Evolutionary conservation across 129 eudicot species (phyloP), one percentile per base, ranked within the genome.

Genomic region (Chrysanthemum seticuspe): DNA sequence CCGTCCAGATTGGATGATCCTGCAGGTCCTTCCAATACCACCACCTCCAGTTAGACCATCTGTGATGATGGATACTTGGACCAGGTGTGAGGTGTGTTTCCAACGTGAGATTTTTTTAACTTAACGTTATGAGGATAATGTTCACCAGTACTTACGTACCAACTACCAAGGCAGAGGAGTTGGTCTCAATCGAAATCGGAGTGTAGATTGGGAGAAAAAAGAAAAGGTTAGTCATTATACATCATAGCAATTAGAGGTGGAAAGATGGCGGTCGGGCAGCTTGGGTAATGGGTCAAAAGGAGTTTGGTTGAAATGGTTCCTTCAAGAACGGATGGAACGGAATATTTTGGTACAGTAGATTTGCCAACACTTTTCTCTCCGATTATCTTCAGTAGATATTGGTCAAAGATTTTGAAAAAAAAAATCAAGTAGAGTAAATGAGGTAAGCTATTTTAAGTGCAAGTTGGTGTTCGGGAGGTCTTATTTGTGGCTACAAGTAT

Each of bases 131-230:
- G n/a, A n/a, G n/a, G n/a, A n/a, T n/a, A n/a, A n/a, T n/a, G n/a
- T n/a, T n/a, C n/a, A n/a, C n/a, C n/a, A n/a, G n/a, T n/a, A n/a
- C n/a, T n/a, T n/a, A n/a, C n/a, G n/a, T n/a, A n/a, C n/a, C n/a
- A n/a, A n/a, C n/a, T n/a, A n/a, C n/a, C n/a, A n/a, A 94, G 99
- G 99, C 74, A 88, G 97, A 80, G 99, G 99, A 79, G 97, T 94
- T 68, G 99, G 90, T 87, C 96, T 94, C 50, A 94, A 94, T 51
- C 83, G 99, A 54, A 94, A 94, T 68, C 90, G 99, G 99, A 88
- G 96, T 82, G 99, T 94, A 53, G 99, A 94, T 77, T 94, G 99
- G 99, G 99, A 97, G 5, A 90, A 94, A 76, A 94, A 94, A 73
- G 99, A 94, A 81, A 88, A 94, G 99, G 99, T 94, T 60, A 52